These are phyloP conservation scores for Stygiomarasmius scandens DNA, from an alignment of 1,284 basidiomycete genomes.

Conservation along the genomic window DNA sequence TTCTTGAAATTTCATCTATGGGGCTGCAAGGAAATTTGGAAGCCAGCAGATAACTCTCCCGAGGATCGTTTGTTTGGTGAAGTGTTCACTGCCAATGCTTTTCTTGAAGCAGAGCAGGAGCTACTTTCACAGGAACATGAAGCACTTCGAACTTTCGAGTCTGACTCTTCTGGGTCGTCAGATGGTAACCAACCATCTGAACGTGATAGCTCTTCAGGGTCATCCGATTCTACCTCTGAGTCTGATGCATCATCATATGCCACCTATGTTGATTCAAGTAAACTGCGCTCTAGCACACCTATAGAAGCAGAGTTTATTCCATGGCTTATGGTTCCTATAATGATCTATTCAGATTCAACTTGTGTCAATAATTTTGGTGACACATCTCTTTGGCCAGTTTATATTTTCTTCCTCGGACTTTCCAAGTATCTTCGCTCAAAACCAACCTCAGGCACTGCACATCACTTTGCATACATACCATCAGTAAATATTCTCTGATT, in stretches of 20 bases:
- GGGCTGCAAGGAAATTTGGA: background rate
- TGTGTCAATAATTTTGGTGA: conserved; percentile 32
- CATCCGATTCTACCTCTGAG: too few relatives aligned
- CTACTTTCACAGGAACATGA: too few relatives aligned
- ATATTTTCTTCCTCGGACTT: conserved; percentile 29
- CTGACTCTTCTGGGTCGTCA: too few relatives aligned
- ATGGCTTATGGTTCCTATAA: background rate
- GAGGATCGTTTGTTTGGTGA: background rate
- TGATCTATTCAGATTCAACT: conserved; percentile 26
- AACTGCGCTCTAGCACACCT: too few relatives aligned
- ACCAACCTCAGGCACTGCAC: conserved; percentile 18
- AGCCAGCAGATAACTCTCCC: background rate
- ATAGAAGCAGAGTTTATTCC: background rate
- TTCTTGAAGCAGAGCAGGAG: background rate
- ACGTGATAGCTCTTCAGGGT: too few relatives aligned
- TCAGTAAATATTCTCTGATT: background rate
- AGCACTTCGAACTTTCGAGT: too few relatives aligned
- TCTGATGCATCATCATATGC: too few relatives aligned
- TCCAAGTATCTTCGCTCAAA: conserved; percentile 27
- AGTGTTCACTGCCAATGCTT: background rate
- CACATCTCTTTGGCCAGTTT: conserved; percentile 32
- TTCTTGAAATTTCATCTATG: background rate
- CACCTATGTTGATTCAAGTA: too few relatives aligned
- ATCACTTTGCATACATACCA: conserved; percentile 22
- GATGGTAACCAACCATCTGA: too few relatives aligned